Base-by-base conservation (phyloP, 116 monocot genomes). In the Posidonia oceanica region DNA sequence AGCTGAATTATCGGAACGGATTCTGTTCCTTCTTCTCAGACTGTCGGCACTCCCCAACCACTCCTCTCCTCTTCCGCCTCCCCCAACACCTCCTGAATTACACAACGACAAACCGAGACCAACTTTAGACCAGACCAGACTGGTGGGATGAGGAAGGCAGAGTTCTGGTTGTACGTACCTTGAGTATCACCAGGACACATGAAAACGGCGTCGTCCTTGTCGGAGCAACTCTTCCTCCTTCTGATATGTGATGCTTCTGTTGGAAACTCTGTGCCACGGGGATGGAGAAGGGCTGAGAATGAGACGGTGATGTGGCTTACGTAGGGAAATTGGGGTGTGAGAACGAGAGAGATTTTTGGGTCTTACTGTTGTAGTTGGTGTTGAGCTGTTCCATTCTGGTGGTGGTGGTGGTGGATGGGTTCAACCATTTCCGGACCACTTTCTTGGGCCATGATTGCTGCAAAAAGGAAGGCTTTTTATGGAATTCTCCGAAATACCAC, bases 381-480 rank as follows among this genome's bases (percentile, higher is more conserved):
- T 86, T 84, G 20, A 83, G 84, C 59, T 82, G 80, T 10, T 48
- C 61, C 81, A 78, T 41, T 80, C 77, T 17, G 69, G 44, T 0
- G 80, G 68, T n/a, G 64, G 62, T 18, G 60, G 72, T 70, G 14
- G 3, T 36, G 29, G 74, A 80, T 14, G 86, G 67, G 77, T 86
- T 89, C 66, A 93, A 72, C 93, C 86, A 86, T 76, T 89, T 89
- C 71, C 74, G 71, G 72, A 86, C 74, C 59, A 89, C 78, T 4
- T 68, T 78, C 63, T 80, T 89, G 14, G 86, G 82, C 93, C 93
- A 93, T 3, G 86, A 85, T 16, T 80, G 5, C 73, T 73, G 23
- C 61, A 22, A 61, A 13, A 61, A 61, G 29, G 23, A 29, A 29
- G 29, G 29, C 29, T 29, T 29, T 29, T 29, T 29, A 29, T 29